Evolutionary conservation across 352 stramenopile genomes (phyloP), one percentile per base, ranked within the genome.

Genomic region (Plasmopara halstedii): DNA sequence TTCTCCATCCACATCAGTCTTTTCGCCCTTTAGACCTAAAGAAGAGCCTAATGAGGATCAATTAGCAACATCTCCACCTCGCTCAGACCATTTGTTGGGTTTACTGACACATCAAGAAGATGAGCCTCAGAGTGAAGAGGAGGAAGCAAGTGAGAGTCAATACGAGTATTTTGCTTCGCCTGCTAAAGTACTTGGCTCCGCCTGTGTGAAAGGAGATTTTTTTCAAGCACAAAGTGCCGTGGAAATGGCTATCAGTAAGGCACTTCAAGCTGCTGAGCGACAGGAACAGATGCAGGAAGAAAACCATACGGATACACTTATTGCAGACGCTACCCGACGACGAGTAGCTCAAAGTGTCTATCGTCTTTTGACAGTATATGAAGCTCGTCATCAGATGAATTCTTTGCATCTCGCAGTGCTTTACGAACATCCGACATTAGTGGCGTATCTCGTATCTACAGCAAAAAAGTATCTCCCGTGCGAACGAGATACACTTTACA

Each of bases 361-460:
- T 25, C 58, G 69, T 10, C 46, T 90, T 32, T 63, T 90, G 39
- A 88, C 70, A 42, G 71, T 74, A 19, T 62, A 73, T 33, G 75
- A 90, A 55, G 53, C 75, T 11, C 58, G 77, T 3, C 73, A 90
- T 22, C 60, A 86, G 55, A 88, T 90, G 79, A 86, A 83, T 46
- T 62, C 73, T 7, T 39, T 91, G 42, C 71, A 85, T 40, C 47
- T 88, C 6, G 78, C 80, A 3, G 73, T 80, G 35, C 63, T 87
- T 11, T 91, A 91, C 42, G 80, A 91, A 56, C 71, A 88, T 42
- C 73, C 73, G 21, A 62, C 62, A 6, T 50, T 91, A 15, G 68
- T 88, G 37, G 56, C 70, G 29, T 80, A 78, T 26, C 50, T 91
- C 17, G 42, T 86, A 7, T 50, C 53, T 4, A 54, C 77, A 5